phyloP scores from a whole-genome alignment of 345 rosid genomes.

The Capsella bursapastoris region DNA sequence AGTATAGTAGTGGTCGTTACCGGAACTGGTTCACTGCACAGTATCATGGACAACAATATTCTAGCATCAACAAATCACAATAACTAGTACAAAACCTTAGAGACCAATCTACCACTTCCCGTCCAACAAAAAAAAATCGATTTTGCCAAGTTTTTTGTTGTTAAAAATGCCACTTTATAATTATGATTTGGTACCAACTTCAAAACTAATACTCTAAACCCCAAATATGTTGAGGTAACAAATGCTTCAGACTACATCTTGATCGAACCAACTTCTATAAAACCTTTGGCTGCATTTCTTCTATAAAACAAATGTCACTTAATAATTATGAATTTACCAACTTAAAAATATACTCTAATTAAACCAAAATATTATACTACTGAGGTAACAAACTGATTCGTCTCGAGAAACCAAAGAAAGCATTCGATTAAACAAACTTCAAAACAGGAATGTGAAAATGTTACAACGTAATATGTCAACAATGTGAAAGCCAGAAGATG shows the following conservation, averaged over 20 bases:
- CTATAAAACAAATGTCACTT: background rate
- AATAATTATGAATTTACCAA: background rate
- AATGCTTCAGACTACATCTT: background rate
- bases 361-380: background rate
- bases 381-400: background rate
- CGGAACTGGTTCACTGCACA: background rate
- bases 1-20: background rate
- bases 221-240: background rate
- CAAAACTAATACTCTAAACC: background rate
- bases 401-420: background rate
- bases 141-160: background rate
- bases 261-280: too few relatives aligned
- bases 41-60: background rate
- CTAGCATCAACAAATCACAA: background rate
- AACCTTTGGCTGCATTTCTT: too few relatives aligned
- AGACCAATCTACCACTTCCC: background rate
- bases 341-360: background rate
- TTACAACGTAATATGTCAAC: slow-evolving; percentile 15
- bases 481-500: slow-evolving; percentile 8
- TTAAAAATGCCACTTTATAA: background rate
- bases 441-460: slow-evolving; percentile 4
- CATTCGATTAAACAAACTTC: slow-evolving; percentile 16
- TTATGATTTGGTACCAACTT: slow-evolving; percentile 6
- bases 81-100: background rate
- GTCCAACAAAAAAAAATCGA: background rate